A percentile compares a stretch with the other conserved stretches of the same genome.
Evolutionary conservation across 2,329 filamentous ascomycete species (phyloP).

Genomic region (Trichoderma polysporum): DNA sequence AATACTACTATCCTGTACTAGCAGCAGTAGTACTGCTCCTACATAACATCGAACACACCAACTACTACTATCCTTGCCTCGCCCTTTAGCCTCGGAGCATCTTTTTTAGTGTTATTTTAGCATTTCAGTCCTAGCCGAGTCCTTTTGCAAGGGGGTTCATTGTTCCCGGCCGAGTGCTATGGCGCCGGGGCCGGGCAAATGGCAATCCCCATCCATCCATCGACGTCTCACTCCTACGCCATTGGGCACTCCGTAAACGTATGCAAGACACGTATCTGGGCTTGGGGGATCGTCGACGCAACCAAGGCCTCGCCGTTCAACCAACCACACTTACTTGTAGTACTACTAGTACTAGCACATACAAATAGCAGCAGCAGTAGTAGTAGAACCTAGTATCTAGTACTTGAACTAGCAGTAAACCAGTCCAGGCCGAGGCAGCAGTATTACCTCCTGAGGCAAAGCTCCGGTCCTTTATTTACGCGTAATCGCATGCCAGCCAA

Average conservation of each 20-base stretch:
- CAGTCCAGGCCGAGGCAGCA: neutral
- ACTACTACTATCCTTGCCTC: neutral
- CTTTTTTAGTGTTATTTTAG: neutral
- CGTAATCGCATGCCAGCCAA: neutral
- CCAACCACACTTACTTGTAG: too few relatives aligned
- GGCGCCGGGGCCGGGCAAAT: conserved; percentile 2
- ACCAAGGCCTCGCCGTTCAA: neutral
- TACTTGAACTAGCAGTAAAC: too few relatives aligned
- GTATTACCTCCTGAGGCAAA: neutral
- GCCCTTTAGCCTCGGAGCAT: neutral
- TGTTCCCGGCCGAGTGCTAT: conserved; percentile 11
- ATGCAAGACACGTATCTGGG: neutral
- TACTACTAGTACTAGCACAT: too few relatives aligned
- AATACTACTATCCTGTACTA: too few relatives aligned
- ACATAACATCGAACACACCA: neutral
- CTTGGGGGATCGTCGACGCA: conserved; percentile 5
- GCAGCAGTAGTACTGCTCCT: neutral
- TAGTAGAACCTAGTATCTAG: neutral
- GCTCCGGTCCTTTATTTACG: neutral
- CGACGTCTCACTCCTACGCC: neutral
- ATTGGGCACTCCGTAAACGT: neutral
- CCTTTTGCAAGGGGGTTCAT: neutral
- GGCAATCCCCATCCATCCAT: neutral
- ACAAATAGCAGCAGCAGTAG: neutral
- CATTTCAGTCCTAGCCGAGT: neutral